Conservation (phyloP, 2,329 filamentous ascomycete genomes). For the Thelonectria olida region DNA sequence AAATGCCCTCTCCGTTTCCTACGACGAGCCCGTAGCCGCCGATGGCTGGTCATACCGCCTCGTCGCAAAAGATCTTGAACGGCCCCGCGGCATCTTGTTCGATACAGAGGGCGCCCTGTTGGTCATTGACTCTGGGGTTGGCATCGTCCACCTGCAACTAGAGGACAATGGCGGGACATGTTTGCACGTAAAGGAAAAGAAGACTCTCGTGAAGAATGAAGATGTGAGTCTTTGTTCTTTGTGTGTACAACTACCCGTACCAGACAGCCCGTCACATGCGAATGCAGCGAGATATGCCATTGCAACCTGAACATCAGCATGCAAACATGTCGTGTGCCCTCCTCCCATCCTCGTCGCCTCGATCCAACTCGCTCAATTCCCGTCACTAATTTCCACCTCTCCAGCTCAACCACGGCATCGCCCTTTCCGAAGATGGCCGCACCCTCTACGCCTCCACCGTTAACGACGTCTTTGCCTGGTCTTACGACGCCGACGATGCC, state of each 20-base stretch:
- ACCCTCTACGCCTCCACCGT: constrained; percentile 67
- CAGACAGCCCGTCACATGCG: background rate
- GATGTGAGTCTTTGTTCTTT: too few relatives aligned
- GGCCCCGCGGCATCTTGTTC: constrained; percentile 56
- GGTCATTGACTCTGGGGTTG: constrained; percentile 53
- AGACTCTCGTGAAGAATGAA: constrained; percentile 47
- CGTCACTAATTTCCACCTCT: constrained; percentile 1
- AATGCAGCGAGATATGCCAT: background rate
- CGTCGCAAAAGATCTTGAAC: constrained; percentile 51
- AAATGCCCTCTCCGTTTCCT: constrained; percentile 46
- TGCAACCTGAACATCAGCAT: background rate
- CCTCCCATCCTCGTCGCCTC: background rate
- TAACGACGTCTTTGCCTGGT: constrained; percentile 69
- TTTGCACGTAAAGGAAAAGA: constrained; percentile 48
- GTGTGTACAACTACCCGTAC: background rate
- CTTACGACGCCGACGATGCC: constrained; percentile 65
- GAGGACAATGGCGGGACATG: constrained; percentile 54
- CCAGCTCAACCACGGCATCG: constrained; percentile 65
- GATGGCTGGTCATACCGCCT: constrained; percentile 56
- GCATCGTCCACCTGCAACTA: constrained; percentile 53
- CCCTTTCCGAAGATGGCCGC: constrained; percentile 60
- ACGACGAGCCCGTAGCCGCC: constrained; percentile 49
- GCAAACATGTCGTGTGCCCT: background rate
- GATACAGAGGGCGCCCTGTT: constrained; percentile 57
- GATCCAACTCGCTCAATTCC: background rate